Evolutionary conservation across 2,329 filamentous ascomycete species (phyloP), one percentile per base, ranked within the genome.

Genomic region (Gaeumannomyces sp.): DNA sequence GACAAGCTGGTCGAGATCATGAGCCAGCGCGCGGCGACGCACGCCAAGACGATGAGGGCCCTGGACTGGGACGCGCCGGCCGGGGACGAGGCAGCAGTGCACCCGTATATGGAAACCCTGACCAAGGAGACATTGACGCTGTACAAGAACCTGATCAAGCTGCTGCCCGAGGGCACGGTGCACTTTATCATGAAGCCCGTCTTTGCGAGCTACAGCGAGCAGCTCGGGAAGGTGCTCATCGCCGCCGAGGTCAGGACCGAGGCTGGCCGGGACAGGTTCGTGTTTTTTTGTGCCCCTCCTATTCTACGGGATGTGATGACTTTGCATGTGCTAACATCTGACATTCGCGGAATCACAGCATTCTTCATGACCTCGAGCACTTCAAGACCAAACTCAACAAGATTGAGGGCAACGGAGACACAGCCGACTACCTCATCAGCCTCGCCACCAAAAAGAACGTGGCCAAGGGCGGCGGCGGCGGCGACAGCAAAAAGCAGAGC

Each of bases 1-100:
- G 92, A 96, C 72, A 97, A 97, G 74, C 80, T 97, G 1, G 90
- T 96, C 25, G 92, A 96, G 69, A 97, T 97, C 63, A 96, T 97
- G 90, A 89, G 88, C 64, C 87, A 86, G 1, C 86, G 93, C 6
- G 91, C 92, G 1, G 80, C 85, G 4, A 79, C 88, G 8, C 92
- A 94, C 71, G 88, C 92, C 56, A 89, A 88, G 72, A 85, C 86
- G 29, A 88, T 97, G 80, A 89, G 85, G 73, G 84, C 85, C 61
- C 85, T 93, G 58, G 82, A 91, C 68, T 97, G 92, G 90, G 89
- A 94, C 68, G 73, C 78, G 16, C 6, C 59, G 28, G 14, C 22
- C 58, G 76, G 79, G 60, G 75, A 73, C 14, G 79, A 78, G 58
- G 72, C 77, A 3, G 71, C 72, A 10, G 80, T 84, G 8, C 91